These are phyloP conservation scores for Apiospora kogelbergensis DNA, from an alignment of 2,329 filamentous ascomycete genomes.

Conservation along the genomic window DNA sequence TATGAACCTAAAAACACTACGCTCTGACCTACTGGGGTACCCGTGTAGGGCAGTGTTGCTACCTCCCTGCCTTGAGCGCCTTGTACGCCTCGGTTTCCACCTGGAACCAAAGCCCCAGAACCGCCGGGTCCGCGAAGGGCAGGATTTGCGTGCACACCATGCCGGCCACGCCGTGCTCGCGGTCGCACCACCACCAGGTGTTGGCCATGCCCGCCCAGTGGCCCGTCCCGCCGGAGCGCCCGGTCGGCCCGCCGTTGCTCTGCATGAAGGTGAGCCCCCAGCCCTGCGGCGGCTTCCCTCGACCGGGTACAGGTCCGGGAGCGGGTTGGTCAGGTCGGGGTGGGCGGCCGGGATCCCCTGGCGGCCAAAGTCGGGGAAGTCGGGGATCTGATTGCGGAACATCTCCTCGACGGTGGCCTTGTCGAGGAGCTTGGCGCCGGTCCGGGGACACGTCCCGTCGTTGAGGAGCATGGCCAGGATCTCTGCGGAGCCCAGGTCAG, in stretches of 20 bases:
- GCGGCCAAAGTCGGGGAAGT: constrained; percentile 52
- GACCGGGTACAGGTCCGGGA: constrained; percentile 51
- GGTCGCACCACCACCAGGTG: constrained; percentile 62
- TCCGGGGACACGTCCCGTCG: constrained; percentile 59
- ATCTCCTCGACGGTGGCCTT: constrained; percentile 60
- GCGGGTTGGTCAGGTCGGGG: constrained; percentile 45
- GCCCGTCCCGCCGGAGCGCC: constrained; percentile 49
- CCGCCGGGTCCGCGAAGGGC: constrained; percentile 46
- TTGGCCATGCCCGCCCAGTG: constrained; percentile 63
- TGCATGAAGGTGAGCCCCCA: constrained; percentile 64
- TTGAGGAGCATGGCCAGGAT: constrained; percentile 64
- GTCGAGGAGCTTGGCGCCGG: constrained; percentile 52
- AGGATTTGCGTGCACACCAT: constrained; percentile 51
- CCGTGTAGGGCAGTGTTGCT: constrained; percentile 5
- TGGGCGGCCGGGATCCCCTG: constrained; percentile 46
- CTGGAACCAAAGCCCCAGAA: constrained; percentile 39
- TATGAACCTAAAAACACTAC: neutral
- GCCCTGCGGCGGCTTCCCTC: constrained; percentile 54
- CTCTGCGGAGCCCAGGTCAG: constrained; percentile 34
- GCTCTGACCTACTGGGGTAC: neutral
- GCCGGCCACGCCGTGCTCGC: constrained; percentile 57
- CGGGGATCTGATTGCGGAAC: constrained; percentile 63
- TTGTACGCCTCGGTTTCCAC: constrained; percentile 40
- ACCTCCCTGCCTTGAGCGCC: constrained; percentile 16
- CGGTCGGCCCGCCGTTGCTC: constrained; percentile 46